phyloP scores from a whole-genome alignment of 2,329 filamentous ascomycete species.

The Diaporthe sp. region DNA sequence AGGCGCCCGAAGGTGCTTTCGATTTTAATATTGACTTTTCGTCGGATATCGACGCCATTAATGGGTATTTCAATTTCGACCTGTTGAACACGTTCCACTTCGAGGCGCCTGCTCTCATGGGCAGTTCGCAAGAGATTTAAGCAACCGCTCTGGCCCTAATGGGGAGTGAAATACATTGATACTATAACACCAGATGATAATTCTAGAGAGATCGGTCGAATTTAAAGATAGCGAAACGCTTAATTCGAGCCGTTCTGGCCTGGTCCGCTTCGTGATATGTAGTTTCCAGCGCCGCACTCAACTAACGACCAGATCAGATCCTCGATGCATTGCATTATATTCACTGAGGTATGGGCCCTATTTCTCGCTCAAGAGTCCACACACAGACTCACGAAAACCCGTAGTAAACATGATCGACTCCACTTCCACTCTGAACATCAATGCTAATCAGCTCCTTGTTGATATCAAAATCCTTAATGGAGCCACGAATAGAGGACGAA shows the following conservation, averaged over 20 bases:
- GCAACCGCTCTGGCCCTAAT: neutral
- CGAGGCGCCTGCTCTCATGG: neutral
- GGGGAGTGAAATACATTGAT: neutral
- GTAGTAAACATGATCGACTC: neutral
- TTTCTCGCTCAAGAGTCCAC: neutral
- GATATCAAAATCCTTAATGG: slow-evolving; percentile 10
- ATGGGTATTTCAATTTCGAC: slow-evolving; percentile 60
- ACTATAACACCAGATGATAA: too few relatives aligned
- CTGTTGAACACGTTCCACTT: slow-evolving; percentile 64
- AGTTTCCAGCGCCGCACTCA: fast-evolving
- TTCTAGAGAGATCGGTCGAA: too few relatives aligned
- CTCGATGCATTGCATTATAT: neutral
- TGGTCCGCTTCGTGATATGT: too few relatives aligned
- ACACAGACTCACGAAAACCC: neutral
- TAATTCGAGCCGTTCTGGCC: fast-evolving
- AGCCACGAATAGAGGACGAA: neutral
- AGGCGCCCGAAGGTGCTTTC: slow-evolving; percentile 45
- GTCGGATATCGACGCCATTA: slow-evolving; percentile 28
- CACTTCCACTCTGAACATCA: neutral
- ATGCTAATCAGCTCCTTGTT: slow-evolving; percentile 11
- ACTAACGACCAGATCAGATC: too few relatives aligned
- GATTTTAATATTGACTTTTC: slow-evolving; percentile 49
- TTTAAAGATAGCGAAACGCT: too few relatives aligned
- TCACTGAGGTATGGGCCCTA: neutral
- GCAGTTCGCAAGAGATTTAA: neutral